A percentile compares a stretch with the other conserved stretches of the same genome.
Conservation (phyloP, 2,329 filamentous ascomycete genomes). For the Paraphoma sp. region DNA sequence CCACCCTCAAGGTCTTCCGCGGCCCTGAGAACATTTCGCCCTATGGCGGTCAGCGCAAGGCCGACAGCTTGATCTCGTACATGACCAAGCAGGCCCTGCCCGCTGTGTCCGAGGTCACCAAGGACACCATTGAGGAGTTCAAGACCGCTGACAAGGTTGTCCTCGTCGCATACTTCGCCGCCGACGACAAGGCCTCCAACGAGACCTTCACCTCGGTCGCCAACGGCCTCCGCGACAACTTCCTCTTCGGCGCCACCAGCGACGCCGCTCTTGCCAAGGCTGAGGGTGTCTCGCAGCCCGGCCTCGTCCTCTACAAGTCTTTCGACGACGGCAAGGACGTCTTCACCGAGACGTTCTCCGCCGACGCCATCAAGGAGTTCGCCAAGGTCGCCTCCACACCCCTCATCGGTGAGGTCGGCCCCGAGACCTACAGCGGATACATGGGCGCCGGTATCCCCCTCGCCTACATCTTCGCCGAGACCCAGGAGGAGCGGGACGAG, state of each 20-base stretch:
- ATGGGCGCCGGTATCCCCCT: slow-evolving; percentile 92
- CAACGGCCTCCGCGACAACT: slow-evolving; percentile 81
- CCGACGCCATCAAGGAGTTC: slow-evolving; percentile 80
- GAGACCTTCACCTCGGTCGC: slow-evolving; percentile 82
- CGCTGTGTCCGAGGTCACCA: slow-evolving; percentile 81
- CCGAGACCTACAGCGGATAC: slow-evolving; percentile 94
- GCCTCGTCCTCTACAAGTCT: slow-evolving; percentile 92
- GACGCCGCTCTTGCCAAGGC: slow-evolving; percentile 86
- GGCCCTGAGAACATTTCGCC: slow-evolving; percentile 80
- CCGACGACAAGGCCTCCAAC: slow-evolving; percentile 82
- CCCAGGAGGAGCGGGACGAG: slow-evolving; percentile 82
- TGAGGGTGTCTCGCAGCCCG: slow-evolving; percentile 86
- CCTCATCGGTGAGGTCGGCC: slow-evolving; percentile 92
- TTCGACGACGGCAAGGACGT: slow-evolving; percentile 96
- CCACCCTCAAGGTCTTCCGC: slow-evolving; percentile 98
- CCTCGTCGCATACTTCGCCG: slow-evolving; percentile 83
- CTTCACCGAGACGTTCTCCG: slow-evolving; percentile 82
- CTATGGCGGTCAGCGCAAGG: slow-evolving; percentile 90
- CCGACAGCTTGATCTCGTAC: slow-evolving; percentile 77
- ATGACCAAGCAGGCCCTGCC: slow-evolving; percentile 99
- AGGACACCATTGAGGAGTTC: slow-evolving; percentile 90
- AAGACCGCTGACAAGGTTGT: slow-evolving; percentile 98
- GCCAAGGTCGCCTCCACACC: slow-evolving; percentile 85
- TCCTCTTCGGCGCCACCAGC: slow-evolving; percentile 87
- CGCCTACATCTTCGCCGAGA: slow-evolving; percentile 97